phyloP scores from a whole-genome alignment of 495 filamentous ascomycete species.

The Amniculicola lignicola region DNA sequence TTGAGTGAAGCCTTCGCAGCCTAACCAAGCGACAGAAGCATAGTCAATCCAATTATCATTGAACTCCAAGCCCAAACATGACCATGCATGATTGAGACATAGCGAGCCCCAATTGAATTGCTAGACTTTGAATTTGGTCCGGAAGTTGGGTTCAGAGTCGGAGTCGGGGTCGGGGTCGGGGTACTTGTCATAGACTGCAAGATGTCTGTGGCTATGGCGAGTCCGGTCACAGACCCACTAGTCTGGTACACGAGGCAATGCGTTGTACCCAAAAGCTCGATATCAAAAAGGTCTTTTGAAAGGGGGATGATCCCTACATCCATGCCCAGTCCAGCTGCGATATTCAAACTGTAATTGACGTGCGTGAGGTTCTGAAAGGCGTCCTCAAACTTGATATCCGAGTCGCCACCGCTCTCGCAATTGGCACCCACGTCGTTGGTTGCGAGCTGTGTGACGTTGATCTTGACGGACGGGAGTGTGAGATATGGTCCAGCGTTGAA shows the following conservation, averaged over 20 bases:
- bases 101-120: too few species aligned
- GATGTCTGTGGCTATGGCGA: not conserved
- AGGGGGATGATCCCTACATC: not conserved
- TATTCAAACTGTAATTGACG: not conserved
- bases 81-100: too few species aligned
- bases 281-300: not conserved
- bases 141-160: too few species aligned
- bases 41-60: too few species aligned
- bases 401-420: not conserved
- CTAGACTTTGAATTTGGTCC: too few species aligned
- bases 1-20: too few species aligned
- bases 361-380: conserved; percentile 3
- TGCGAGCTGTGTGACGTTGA: not conserved
- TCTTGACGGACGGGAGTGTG: not conserved
- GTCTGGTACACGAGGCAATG: not conserved
- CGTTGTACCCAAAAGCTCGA: not conserved
- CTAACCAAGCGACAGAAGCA: too few species aligned
- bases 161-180: not conserved
- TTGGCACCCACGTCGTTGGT: not conserved
- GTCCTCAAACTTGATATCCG: not conserved
- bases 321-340: not conserved
- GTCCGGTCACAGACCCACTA: not conserved
- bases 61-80: too few species aligned
- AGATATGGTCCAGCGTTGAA: not conserved
- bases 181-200: not conserved